Conservation (phyloP, 441 rosid genomes). For the Jatropha multifida region DNA sequence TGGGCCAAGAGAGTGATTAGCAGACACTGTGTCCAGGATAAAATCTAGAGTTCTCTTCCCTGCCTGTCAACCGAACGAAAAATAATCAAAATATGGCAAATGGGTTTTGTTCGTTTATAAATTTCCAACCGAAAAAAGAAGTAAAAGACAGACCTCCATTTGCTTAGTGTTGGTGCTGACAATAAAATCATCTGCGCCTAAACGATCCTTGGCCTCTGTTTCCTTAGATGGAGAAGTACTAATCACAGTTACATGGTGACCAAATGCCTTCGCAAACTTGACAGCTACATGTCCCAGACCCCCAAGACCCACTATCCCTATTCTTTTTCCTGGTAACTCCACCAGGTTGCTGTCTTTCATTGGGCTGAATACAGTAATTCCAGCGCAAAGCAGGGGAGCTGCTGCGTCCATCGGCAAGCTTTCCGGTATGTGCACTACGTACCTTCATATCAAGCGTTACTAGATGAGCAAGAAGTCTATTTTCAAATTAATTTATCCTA, state of each 20-base stretch:
- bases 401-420: constrained; percentile 37
- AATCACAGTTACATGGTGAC: constrained; percentile 71
- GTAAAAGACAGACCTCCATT: constrained; percentile 46
- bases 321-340: constrained; percentile 41
- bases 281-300: constrained; percentile 77
- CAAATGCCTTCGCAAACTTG: constrained; percentile 68
- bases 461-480: not conserved
- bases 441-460: constrained; percentile 10
- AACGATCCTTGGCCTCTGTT: constrained; percentile 48
- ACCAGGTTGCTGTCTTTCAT: constrained; percentile 45
- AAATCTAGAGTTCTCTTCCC: constrained; percentile 55
- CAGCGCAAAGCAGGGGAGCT: constrained; percentile 29
- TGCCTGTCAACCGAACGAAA: constrained; percentile 30
- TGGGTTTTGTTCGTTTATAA: too few species aligned
- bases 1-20: constrained; percentile 60
- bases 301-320: constrained; percentile 67
- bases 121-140: not conserved
- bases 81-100: not conserved
- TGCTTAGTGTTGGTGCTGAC: constrained; percentile 46
- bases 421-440: constrained; percentile 30
- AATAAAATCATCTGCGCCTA: constrained; percentile 68
- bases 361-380: constrained; percentile 35
- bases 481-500: not conserved
- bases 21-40: constrained; percentile 73
- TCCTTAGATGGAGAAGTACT: constrained; percentile 68